These are phyloP conservation scores for Amauroascus verrucosus DNA, from an alignment of 2,329 filamentous ascomycete genomes.

Conservation along the genomic window DNA sequence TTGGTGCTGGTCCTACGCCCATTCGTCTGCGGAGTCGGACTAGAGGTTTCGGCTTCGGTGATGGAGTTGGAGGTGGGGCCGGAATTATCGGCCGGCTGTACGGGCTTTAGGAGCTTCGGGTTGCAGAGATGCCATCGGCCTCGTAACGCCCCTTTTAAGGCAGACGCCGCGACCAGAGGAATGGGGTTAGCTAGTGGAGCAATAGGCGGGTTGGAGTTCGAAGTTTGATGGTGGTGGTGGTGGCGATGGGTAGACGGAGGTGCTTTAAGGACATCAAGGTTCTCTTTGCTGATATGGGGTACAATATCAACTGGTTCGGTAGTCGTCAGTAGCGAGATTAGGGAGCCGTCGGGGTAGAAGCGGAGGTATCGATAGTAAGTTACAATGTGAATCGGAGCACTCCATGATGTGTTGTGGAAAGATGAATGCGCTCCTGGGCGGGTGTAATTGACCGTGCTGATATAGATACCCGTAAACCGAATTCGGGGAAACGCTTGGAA, in stretches of 20 bases:
- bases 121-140: conserved; percentile 58
- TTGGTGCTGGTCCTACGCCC: conserved; percentile 8
- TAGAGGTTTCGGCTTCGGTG: conserved; percentile 21
- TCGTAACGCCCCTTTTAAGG: conserved; percentile 59
- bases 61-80: conserved; percentile 14
- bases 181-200: conserved; percentile 23
- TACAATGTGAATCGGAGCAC: conserved; percentile 73
- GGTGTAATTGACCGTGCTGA: conserved; percentile 91
- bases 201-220: conserved; percentile 30
- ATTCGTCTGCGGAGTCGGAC: conserved; percentile 17
- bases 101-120: conserved; percentile 1
- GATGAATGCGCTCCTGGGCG: conserved; percentile 65
- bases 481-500: conserved; percentile 75
- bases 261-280: conserved; percentile 40
- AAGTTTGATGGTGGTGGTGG: conserved; percentile 33
- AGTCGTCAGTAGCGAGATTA: conserved; percentile 70
- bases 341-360: conserved; percentile 82
- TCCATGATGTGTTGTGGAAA: conserved; percentile 61
- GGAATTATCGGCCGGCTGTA: background rate
- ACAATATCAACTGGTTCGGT: conserved; percentile 78
- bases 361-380: conserved; percentile 97
- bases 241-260: conserved; percentile 24
- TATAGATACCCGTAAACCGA: conserved; percentile 92
- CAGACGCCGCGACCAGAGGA: conserved; percentile 34
- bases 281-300: conserved; percentile 64